phyloP scores from a whole-genome alignment of 495 filamentous ascomycete species.

The Copromyces sp. region DNA sequence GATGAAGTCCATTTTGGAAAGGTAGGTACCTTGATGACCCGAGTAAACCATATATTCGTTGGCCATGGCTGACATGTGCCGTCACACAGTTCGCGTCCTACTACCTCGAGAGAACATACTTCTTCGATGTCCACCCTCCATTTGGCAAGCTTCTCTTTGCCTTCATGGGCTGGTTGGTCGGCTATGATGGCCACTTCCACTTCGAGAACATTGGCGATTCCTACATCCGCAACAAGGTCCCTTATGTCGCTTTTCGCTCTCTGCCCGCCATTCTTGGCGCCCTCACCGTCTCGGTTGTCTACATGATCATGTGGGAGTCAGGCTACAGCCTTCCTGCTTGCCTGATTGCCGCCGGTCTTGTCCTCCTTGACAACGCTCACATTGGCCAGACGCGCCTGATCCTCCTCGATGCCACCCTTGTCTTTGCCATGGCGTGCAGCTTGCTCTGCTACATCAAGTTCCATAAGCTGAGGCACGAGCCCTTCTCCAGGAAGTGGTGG shows the following conservation, averaged over 20 bases:
- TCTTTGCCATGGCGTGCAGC: constrained; percentile 91
- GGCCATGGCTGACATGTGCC: constrained; percentile 2
- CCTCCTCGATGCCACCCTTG: constrained; percentile 85
- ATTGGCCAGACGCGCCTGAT: constrained; percentile 95
- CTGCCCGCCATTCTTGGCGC: constrained; percentile 88
- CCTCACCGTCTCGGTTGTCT: constrained; percentile 86
- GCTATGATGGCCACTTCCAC: constrained; percentile 92
- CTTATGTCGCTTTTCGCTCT: constrained; percentile 89
- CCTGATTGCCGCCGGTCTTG: constrained; percentile 70
- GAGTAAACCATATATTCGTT: background rate
- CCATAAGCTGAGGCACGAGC: constrained; percentile 86
- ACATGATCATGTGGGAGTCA: constrained; percentile 99
- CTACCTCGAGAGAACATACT: constrained; percentile 95
- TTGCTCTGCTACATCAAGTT: constrained; percentile 91
- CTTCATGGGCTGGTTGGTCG: constrained; percentile 89
- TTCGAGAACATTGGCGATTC: constrained; percentile 99
- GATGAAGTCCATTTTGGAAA: constrained; percentile 99
- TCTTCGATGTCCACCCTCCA: constrained; percentile 99
- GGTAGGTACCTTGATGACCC: constrained; percentile 40
- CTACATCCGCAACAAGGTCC: constrained; percentile 93
- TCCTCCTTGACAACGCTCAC: constrained; percentile 97
- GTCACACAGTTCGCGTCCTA: constrained; percentile 74
- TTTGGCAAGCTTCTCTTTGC: constrained; percentile 88
- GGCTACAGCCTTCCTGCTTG: constrained; percentile 93
- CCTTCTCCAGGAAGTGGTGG: constrained; percentile 96